Percentiles rank a stretch among this genome's conserved stretches.
Evolutionary conservation across 805 yeast species (phyloP).

Genomic region (Scheffersomyces amazonensis): DNA sequence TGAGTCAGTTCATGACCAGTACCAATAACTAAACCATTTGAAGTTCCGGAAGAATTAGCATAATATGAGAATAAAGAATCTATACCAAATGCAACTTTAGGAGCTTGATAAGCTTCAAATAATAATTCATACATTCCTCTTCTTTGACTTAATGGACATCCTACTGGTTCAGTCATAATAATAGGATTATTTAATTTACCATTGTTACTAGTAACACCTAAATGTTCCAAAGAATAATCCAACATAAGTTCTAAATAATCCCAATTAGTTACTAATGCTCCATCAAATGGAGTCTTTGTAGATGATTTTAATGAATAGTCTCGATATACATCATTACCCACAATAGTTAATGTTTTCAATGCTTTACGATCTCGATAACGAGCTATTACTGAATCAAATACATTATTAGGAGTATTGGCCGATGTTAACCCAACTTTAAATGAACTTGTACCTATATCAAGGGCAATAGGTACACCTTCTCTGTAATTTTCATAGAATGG

Average conservation of each 20-base stretch:
- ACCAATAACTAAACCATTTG: slow-evolving; percentile 72
- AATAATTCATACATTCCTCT: slow-evolving; percentile 73
- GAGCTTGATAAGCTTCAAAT: slow-evolving; percentile 79
- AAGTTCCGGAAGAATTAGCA: slow-evolving; percentile 47
- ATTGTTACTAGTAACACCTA: slow-evolving; percentile 53
- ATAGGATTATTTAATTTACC: slow-evolving; percentile 73
- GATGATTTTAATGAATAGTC: slow-evolving; percentile 70
- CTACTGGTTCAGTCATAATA: slow-evolving; percentile 75
- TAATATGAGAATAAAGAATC: slow-evolving; percentile 79
- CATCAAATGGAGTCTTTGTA: slow-evolving; percentile 82
- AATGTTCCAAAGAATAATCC: slow-evolving; percentile 79
- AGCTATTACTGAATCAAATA: slow-evolving; percentile 67
- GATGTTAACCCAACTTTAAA: slow-evolving; percentile 60
- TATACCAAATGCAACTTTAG: slow-evolving; percentile 75
- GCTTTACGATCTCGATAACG: slow-evolving; percentile 75
- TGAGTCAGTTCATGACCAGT: slow-evolving; percentile 82
- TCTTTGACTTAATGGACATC: slow-evolving; percentile 68
- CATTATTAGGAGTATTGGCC: slow-evolving; percentile 47
- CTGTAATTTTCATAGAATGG: slow-evolving; percentile 49
- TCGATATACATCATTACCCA: slow-evolving; percentile 77
- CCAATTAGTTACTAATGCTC: slow-evolving; percentile 87
- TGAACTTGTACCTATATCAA: slow-evolving; percentile 76
- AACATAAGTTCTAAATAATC: slow-evolving; percentile 78
- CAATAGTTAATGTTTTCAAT: slow-evolving; percentile 59
- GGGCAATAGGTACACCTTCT: slow-evolving; percentile 70